phyloP scores from a whole-genome alignment of 306 rosid genomes.

The Malus asiatica region DNA sequence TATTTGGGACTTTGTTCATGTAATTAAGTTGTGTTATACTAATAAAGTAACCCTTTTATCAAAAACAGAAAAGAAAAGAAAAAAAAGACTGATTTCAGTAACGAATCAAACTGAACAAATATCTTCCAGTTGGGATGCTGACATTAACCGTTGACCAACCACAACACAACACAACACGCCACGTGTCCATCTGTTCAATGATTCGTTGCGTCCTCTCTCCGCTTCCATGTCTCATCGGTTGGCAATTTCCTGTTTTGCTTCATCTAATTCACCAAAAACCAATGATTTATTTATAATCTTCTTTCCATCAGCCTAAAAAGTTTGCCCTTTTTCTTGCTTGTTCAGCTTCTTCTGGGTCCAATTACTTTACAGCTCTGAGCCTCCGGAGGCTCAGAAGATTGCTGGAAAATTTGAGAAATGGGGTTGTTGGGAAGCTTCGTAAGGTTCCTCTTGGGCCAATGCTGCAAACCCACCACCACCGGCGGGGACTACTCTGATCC shows the following conservation, averaged over 20 bases:
- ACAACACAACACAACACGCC: background rate
- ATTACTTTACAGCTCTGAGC: background rate
- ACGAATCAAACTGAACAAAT: background rate
- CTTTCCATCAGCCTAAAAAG: background rate
- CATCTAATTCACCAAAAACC: background rate
- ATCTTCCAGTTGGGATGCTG: background rate
- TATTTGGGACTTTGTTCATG: no score
- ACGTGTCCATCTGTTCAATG: background rate
- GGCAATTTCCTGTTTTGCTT: background rate
- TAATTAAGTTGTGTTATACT: no score
- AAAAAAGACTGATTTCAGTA: background rate
- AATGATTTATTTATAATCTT: no score
- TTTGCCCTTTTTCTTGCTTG: background rate
- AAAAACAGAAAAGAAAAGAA: accelerated
- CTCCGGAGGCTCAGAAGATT: background rate
- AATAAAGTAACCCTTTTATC: no score
- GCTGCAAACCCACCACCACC: constrained; percentile 40
- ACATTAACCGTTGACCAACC: background rate
- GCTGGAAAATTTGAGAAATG: constrained; percentile 23
- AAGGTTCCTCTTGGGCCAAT: constrained; percentile 38
- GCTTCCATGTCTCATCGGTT: background rate
- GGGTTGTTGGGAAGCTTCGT: constrained; percentile 42
- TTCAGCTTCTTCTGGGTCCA: background rate
- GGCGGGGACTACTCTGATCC: constrained; percentile 32
- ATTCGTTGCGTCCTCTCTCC: background rate